Conservation (phyloP, 1,284 basidiomycete genomes). For the Ustilago lituana region DNA sequence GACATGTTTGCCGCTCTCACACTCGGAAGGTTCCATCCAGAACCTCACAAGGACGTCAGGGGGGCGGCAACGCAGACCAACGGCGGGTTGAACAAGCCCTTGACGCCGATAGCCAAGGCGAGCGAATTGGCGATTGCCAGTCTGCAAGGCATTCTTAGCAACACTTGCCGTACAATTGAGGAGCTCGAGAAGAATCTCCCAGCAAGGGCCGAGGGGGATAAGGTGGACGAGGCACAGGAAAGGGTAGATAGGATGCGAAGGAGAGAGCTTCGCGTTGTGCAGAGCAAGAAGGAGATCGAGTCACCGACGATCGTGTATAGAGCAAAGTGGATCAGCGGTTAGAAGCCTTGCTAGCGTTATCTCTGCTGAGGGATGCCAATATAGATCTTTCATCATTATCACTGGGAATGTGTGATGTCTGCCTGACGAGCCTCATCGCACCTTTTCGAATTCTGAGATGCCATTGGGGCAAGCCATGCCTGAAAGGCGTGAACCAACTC, state of each 20-base stretch:
- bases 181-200: conserved; percentile 11
- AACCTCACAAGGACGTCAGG: not conserved
- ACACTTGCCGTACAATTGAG: conserved; percentile 44
- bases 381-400: too few species aligned
- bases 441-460: too few species aligned
- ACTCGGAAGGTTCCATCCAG: conserved; percentile 78
- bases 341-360: not conserved
- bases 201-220: not conserved
- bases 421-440: too few species aligned
- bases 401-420: too few species aligned
- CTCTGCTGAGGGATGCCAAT: not conserved
- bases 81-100: conserved; percentile 54
- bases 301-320: conserved; percentile 51
- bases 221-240: conserved; percentile 38
- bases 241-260: conserved; percentile 59
- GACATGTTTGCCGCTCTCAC: conserved; percentile 95
- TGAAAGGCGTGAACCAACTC: too few species aligned
- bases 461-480: too few species aligned
- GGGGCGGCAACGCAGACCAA: conserved; percentile 1
- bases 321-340: conserved; percentile 44
- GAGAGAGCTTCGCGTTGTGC: conserved; percentile 61
- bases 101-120: conserved; percentile 72
- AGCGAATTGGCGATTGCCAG: conserved; percentile 76
- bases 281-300: conserved; percentile 60
- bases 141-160: conserved; percentile 81